These are phyloP conservation scores for Noccaea bulbosa DNA, from an alignment of 345 rosid species.

Conservation along the genomic window DNA sequence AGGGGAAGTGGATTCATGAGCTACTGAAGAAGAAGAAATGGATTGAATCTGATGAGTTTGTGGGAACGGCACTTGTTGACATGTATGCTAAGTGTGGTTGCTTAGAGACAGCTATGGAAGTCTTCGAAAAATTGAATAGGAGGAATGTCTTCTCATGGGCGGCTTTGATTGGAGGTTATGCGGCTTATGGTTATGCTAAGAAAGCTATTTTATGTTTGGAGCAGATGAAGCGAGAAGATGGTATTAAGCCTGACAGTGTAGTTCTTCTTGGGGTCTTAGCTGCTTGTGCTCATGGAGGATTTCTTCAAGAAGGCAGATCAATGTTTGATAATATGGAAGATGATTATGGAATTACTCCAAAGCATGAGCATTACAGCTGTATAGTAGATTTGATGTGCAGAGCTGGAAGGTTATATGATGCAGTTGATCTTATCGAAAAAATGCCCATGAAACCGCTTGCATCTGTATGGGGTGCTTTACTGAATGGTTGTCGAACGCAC, in stretches of 20 bases:
- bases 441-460: slow-evolving; percentile 70
- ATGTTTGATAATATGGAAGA: slow-evolving; percentile 52
- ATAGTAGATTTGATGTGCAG: slow-evolving; percentile 66
- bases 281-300: slow-evolving; percentile 66
- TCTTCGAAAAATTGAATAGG: slow-evolving; percentile 49
- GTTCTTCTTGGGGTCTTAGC: slow-evolving; percentile 56
- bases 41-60: slow-evolving; percentile 49
- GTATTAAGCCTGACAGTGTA: slow-evolving; percentile 55
- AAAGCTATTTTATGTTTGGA: slow-evolving; percentile 53
- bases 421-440: slow-evolving; percentile 49
- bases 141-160: slow-evolving; percentile 64
- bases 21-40: slow-evolving; percentile 44
- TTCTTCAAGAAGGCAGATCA: slow-evolving; percentile 48
- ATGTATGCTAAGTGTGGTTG: slow-evolving; percentile 71
- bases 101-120: slow-evolving; percentile 50
- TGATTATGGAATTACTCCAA: slow-evolving; percentile 47
- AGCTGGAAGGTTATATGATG: slow-evolving; percentile 56
- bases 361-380: slow-evolving; percentile 69
- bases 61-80: slow-evolving; percentile 62
- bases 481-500: slow-evolving; percentile 58
- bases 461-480: slow-evolving; percentile 68
- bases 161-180: slow-evolving; percentile 58
- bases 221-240: slow-evolving; percentile 49
- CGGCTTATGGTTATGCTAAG: slow-evolving; percentile 51
- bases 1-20: slow-evolving; percentile 68